Evolutionary conservation across 2,329 filamentous ascomycete genomes (phyloP).

Genomic region (Trichoderma afroharzianum): DNA sequence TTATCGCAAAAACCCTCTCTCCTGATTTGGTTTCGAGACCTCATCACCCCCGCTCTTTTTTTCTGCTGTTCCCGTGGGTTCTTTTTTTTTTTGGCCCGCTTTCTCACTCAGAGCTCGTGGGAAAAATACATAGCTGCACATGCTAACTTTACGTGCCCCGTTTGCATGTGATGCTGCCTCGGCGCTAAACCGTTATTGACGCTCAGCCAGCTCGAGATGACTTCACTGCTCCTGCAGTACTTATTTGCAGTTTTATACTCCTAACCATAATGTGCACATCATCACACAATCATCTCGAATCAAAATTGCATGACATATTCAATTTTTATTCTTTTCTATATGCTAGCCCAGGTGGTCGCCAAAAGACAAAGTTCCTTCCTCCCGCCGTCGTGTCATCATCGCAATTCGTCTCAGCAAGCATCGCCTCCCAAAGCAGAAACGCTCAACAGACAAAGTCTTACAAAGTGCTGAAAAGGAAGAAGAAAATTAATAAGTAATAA

Average conservation of each 20-base stretch:
- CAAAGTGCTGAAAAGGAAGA: not conserved
- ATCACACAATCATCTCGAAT: not conserved
- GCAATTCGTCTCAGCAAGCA: not conserved
- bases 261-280: not conserved
- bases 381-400: not conserved
- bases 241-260: not conserved
- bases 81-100: not conserved
- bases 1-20: not conserved
- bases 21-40: not conserved
- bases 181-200: not conserved
- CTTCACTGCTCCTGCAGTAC: not conserved
- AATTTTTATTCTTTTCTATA: not conserved
- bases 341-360: not conserved
- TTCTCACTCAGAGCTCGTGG: not conserved
- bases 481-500: not conserved
- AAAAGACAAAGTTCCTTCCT: not conserved
- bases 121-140: not conserved
- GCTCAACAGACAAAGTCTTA: not conserved
- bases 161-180: constrained; percentile 9
- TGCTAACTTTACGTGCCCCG: not conserved
- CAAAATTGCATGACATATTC: not conserved
- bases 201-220: not conserved
- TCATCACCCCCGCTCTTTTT: not conserved
- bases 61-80: not conserved
- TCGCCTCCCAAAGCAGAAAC: not conserved